phyloP scores from a whole-genome alignment of 2,329 filamentous ascomycete species.

The Coccinonectria pachysandricola region DNA sequence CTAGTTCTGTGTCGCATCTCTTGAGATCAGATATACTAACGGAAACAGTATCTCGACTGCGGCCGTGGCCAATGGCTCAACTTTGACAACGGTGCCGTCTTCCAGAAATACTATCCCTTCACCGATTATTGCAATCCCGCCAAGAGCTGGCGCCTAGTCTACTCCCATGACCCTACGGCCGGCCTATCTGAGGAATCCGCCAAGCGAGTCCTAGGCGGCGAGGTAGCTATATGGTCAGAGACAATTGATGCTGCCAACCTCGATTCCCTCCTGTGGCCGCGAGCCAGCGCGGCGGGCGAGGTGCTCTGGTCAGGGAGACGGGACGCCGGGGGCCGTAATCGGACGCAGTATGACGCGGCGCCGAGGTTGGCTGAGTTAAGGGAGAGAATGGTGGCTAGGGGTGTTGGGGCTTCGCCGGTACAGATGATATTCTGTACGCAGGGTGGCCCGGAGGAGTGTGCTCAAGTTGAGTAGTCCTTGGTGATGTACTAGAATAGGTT shows the following conservation, averaged over 20 bases:
- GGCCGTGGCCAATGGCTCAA: slow-evolving; percentile 72
- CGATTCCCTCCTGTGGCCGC: slow-evolving; percentile 69
- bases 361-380: slow-evolving; percentile 65
- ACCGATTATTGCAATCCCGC: slow-evolving; percentile 69
- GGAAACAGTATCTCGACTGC: slow-evolving; percentile 65
- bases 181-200: slow-evolving; percentile 51
- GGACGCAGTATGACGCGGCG: slow-evolving; percentile 59
- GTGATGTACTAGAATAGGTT: too few relatives aligned
- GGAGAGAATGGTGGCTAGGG: slow-evolving; percentile 61
- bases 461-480: slow-evolving; percentile 7
- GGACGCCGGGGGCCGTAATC: slow-evolving; percentile 55
- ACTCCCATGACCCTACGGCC: slow-evolving; percentile 64
- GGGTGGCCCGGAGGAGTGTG: slow-evolving; percentile 19
- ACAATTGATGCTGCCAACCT: slow-evolving; percentile 66
- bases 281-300: slow-evolving; percentile 63
- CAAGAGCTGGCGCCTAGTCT: slow-evolving; percentile 75
- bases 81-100: slow-evolving; percentile 47
- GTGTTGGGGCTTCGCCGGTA: slow-evolving; percentile 53
- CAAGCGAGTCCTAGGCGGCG: slow-evolving; percentile 67
- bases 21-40: slow-evolving; percentile 14
- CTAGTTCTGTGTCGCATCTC: too few relatives aligned
- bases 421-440: slow-evolving; percentile 48
- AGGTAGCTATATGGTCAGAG: slow-evolving; percentile 75
- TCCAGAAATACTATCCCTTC: slow-evolving; percentile 54
- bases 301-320: slow-evolving; percentile 68